Conservation (phyloP, 2,329 filamentous ascomycete species). For the Colletotrichum sidae region DNA sequence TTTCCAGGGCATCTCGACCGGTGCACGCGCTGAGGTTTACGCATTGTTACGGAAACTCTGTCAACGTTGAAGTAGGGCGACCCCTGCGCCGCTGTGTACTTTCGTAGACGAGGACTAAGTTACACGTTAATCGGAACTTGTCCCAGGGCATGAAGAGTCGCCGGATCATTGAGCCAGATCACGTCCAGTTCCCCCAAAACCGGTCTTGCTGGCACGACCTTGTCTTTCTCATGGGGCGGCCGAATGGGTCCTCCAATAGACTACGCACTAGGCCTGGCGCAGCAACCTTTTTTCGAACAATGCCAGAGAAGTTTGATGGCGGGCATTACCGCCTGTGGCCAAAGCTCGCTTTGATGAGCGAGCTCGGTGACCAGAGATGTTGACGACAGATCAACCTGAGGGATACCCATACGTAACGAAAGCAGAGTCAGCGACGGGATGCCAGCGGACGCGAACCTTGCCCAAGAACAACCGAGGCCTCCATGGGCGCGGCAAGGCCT, state of each 20-base stretch:
- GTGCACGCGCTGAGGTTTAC: not conserved
- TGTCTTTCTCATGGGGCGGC: not conserved
- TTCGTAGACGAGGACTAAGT: constrained; percentile 21
- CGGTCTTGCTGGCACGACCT: constrained; percentile 6
- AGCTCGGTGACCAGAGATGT: constrained; percentile 3
- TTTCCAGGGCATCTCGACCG: constrained; percentile 8
- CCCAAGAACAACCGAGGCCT: no score
- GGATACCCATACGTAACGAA: constrained; percentile 14
- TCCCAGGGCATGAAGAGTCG: constrained; percentile 13
- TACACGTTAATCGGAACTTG: constrained; percentile 21
- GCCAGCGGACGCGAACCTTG: no score
- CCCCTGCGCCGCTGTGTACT: constrained; percentile 15
- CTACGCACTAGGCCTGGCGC: not conserved
- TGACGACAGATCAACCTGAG: constrained; percentile 2
- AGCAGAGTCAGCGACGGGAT: not conserved
- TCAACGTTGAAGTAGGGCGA: constrained; percentile 8
- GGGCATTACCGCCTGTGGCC: constrained; percentile 20
- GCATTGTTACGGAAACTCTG: constrained; percentile 11
- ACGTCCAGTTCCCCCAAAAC: constrained; percentile 2
- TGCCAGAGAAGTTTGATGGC: constrained; percentile 13
- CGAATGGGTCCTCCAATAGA: constrained; percentile 1
- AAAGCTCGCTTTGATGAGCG: constrained; percentile 22
- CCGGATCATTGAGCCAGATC: constrained; percentile 13
- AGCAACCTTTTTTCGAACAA: constrained; percentile 13
- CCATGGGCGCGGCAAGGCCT: not conserved